Conservation (phyloP, 1,284 basidiomycete species). For the Polyporus tsugae region DNA sequence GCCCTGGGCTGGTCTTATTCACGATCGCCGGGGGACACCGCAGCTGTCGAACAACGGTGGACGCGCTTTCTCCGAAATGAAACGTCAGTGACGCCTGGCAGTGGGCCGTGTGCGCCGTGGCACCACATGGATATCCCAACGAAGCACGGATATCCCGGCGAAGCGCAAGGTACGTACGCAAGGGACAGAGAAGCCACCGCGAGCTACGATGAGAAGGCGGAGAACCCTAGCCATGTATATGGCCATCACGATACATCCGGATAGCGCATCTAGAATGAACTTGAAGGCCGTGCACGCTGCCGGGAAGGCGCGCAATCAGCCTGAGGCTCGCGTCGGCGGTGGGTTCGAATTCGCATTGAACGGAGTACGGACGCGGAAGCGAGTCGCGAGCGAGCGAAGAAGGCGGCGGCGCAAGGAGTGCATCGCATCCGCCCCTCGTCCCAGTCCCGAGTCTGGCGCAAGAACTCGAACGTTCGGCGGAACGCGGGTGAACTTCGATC, state of each 20-base stretch:
- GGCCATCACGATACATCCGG: background rate
- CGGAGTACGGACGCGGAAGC: background rate
- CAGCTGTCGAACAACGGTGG: background rate
- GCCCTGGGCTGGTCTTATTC: background rate
- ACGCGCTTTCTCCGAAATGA: background rate
- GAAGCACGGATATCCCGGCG: constrained; percentile 6
- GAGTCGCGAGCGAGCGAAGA: background rate
- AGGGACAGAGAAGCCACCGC: background rate
- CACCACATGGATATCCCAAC: background rate
- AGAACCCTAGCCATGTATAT: background rate
- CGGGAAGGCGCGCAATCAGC: background rate
- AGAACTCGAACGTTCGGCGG: background rate
- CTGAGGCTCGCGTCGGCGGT: background rate
- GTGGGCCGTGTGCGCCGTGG: background rate
- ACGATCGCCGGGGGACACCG: background rate
- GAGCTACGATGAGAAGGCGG: background rate
- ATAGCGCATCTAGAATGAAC: background rate
- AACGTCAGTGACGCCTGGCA: background rate
- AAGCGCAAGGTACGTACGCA: background rate
- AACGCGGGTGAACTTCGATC: background rate
- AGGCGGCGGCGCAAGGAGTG: background rate
- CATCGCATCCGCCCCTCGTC: background rate
- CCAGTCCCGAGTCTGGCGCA: background rate
- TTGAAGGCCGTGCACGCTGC: background rate
- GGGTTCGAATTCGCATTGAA: constrained; percentile 3